Conservation (phyloP, 805 yeast genomes). For the Candida chilensis region DNA sequence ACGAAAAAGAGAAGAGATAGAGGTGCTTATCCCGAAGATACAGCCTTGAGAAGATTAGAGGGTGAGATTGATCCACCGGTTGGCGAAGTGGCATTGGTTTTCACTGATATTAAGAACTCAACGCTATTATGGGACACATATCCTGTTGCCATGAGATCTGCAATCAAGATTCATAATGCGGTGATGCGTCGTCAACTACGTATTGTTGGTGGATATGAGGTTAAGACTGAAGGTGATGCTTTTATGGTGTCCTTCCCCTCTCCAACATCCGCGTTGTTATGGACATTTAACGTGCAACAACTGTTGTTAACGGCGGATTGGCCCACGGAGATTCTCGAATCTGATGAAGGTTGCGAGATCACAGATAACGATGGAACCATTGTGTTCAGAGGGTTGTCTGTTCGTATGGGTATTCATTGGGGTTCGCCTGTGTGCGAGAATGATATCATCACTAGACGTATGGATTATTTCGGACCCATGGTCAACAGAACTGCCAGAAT, state of each 20-base stretch:
- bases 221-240: constrained; percentile 98
- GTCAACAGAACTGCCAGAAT: constrained; percentile 93
- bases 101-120: constrained; percentile 94
- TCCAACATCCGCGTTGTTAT: constrained; percentile 78
- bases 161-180: constrained; percentile 88
- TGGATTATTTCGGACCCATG: constrained; percentile 99
- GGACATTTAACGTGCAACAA: constrained; percentile 95
- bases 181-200: constrained; percentile 91
- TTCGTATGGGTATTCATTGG: constrained; percentile 98
- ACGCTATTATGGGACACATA: constrained; percentile 89
- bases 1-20: constrained; percentile 40
- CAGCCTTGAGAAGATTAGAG: constrained; percentile 72
- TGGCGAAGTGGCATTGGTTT: constrained; percentile 91
- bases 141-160: constrained; percentile 93
- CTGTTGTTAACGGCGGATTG: constrained; percentile 73
- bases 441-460: constrained; percentile 90
- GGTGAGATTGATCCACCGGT: constrained; percentile 92
- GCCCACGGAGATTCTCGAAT: constrained; percentile 87
- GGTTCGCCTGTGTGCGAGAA: constrained; percentile 95
- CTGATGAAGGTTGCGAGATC: constrained; percentile 77
- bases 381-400: constrained; percentile 84
- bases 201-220: constrained; percentile 95
- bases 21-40: constrained; percentile 54
- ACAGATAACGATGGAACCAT: constrained; percentile 50
- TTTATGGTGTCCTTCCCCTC: constrained; percentile 96